Evolutionary conservation across 441 rosid species (phyloP).

Genomic region (Gossypium trilobum): DNA sequence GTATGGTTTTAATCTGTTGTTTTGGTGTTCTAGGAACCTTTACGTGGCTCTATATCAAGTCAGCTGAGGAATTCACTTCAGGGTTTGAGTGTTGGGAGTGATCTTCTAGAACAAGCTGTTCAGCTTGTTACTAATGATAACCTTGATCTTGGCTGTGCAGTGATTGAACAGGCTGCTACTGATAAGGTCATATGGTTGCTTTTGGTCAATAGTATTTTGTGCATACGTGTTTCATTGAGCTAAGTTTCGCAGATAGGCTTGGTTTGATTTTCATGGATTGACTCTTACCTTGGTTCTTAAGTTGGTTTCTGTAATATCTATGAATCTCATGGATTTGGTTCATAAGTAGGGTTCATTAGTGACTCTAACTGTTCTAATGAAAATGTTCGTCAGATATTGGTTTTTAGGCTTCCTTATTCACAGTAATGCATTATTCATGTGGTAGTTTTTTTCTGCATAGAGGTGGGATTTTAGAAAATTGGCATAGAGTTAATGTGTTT

Average conservation of each 20-base stretch:
- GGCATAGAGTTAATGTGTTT: background rate
- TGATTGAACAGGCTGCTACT: slow-evolving; percentile 94
- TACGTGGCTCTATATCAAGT: slow-evolving; percentile 80
- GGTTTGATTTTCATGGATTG: background rate
- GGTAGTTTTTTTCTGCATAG: background rate
- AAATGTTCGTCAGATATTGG: background rate
- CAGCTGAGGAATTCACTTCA: slow-evolving; percentile 76
- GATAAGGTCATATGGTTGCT: slow-evolving; percentile 54
- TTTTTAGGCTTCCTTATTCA: background rate
- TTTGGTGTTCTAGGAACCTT: slow-evolving; percentile 62
- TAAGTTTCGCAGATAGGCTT: background rate
- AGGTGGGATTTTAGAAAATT: background rate
- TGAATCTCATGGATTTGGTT: background rate
- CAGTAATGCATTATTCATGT: background rate
- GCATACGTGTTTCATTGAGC: background rate
- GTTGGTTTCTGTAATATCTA: background rate
- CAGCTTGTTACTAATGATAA: slow-evolving; percentile 94
- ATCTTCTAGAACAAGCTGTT: slow-evolving; percentile 81
- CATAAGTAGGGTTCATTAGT: background rate
- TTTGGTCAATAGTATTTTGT: background rate
- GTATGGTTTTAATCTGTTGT: slow-evolving; percentile 11
- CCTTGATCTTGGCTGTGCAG: slow-evolving; percentile 97
- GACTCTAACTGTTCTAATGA: background rate
- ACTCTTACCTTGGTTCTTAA: background rate
- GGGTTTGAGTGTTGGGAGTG: slow-evolving; percentile 52